Evolutionary conservation across 2,329 filamentous ascomycete species (phyloP), one percentile per base, ranked within the genome.

Genomic region (Hypoxylon sp.): DNA sequence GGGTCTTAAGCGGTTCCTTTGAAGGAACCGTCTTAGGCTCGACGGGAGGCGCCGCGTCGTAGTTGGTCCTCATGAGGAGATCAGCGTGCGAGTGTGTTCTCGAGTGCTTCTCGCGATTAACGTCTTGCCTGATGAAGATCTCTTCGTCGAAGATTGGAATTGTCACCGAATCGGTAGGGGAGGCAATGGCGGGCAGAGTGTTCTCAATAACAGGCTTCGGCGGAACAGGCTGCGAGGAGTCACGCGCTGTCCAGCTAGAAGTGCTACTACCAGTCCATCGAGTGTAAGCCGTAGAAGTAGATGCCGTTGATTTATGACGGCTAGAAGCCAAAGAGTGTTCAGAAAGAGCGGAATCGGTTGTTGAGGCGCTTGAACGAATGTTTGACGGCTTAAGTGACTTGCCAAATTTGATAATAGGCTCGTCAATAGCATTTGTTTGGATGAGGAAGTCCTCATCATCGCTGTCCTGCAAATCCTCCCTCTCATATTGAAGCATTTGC

Each of bases 301-400:
- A 89, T 26, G 83, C 81, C 14, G 83, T 82, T 11, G 87, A 89
- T 53, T 84, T 81, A 76, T 88, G 86, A 26, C 85, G 85, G 50
- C 80, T 84, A 17, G 83, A 85, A 29, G 81, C 50, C 9, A 65
- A 80, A 1, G 85, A 85, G 22, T 81, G 81, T 29, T 80, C 79
- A 2, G 84, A 87, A 14, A 83, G 82, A 63, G 79, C 78, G 55
- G 86, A 88, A 24, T 78, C 82, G 0, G 83, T 87, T 5, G 87
- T 89, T 5, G 86, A 88, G 10, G 85, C 86, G 77, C 86, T 88
- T 22, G 82, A 83, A 14, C 87, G 84, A 62, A 84, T 78, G 39
- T 80, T 77, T 13, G 79, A 74, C 22, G 79, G 75, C n/a, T 78
- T 67, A 1, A 74, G 75, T 1, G 78, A 73, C 17, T 74, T 78